Conservation (phyloP, 139 green algal genomes). For the Micractinium conductrix region DNA sequence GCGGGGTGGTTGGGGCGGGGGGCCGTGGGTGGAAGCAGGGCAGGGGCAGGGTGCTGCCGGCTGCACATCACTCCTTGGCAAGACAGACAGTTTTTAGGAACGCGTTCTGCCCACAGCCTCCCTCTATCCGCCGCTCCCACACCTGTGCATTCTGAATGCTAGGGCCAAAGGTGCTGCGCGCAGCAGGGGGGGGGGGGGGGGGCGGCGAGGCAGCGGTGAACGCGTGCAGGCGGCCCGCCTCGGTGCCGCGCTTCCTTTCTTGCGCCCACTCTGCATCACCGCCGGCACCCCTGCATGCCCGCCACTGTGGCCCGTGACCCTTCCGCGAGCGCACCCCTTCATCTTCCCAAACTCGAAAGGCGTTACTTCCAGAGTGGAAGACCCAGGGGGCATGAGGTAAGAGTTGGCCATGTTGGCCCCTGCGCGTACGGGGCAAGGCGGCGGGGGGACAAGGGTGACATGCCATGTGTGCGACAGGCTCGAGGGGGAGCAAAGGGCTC, state of each 20-base stretch:
- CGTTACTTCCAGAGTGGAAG: not conserved
- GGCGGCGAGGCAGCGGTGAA: no score
- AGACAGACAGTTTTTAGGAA: no score
- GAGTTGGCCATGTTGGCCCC: slow-evolving; percentile 26
- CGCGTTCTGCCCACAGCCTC: no score
- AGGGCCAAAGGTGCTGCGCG: not conserved
- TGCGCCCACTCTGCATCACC: no score
- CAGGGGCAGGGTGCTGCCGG: not conserved
- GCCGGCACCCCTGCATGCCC: no score
- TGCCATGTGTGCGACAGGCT: no score
- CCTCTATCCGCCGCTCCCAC: not conserved
- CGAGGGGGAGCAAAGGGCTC: no score
- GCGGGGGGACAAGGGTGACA: not conserved
- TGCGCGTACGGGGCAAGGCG: not conserved
- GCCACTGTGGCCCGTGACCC: no score
- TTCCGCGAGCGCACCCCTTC: no score
- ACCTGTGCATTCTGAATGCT: slow-evolving; percentile 15
- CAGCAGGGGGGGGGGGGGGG: no score
- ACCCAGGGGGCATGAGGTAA: slow-evolving; percentile 13
- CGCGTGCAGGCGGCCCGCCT: no score
- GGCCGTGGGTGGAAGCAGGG: not conserved
- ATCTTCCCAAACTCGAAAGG: slow-evolving; percentile 10
- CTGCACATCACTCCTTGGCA: not conserved
- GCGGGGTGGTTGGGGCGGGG: not conserved
- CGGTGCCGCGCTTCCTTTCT: no score